Percentiles rank a stretch among this genome's conserved stretches.
Conservation (phyloP, 129 eudicot species). For the Chrysanthemum seticuspe region DNA sequence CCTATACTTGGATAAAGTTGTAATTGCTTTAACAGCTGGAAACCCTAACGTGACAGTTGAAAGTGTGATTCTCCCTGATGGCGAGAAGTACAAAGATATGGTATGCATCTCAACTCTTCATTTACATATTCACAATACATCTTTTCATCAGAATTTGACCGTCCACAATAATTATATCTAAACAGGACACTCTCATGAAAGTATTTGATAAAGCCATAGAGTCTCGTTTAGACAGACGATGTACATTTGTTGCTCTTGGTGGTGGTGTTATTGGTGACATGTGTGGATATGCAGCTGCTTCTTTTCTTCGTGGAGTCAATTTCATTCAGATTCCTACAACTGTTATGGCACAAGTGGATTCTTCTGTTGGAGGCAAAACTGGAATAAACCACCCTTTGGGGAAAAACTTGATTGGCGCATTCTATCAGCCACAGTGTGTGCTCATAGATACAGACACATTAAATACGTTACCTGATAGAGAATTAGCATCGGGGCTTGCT, state of each 20-base stretch:
- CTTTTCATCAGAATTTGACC: neutral
- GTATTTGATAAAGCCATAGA: conserved; percentile 94
- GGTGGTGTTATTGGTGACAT: conserved; percentile 99
- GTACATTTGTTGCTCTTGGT: conserved; percentile 99
- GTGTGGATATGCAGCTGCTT: conserved; percentile 99
- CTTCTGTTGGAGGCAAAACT: conserved; percentile 98
- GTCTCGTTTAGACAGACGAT: conserved; percentile 80
- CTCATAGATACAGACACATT: conserved; percentile 89
- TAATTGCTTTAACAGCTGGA: conserved; percentile 71
- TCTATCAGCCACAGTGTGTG: conserved; percentile 98
- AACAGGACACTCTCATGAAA: conserved; percentile 88
- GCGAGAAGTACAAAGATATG: conserved; percentile 93
- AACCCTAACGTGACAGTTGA: conserved; percentile 86
- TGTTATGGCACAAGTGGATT: conserved; percentile 99
- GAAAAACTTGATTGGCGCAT: conserved; percentile 94
- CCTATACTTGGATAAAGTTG: conserved; percentile 85
- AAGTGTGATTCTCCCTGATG: conserved; percentile 90
- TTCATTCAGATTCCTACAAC: conserved; percentile 98
- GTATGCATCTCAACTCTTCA: conserved; percentile 39
- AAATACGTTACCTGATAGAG: conserved; percentile 92
- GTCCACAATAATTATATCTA: neutral
- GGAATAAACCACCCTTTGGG: conserved; percentile 95
- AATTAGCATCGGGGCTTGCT: conserved; percentile 96
- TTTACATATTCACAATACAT: neutral
- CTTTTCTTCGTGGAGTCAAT: conserved; percentile 92